phyloP scores from a whole-genome alignment of 2,329 filamentous ascomycete species.

The Saccharata proteae region DNA sequence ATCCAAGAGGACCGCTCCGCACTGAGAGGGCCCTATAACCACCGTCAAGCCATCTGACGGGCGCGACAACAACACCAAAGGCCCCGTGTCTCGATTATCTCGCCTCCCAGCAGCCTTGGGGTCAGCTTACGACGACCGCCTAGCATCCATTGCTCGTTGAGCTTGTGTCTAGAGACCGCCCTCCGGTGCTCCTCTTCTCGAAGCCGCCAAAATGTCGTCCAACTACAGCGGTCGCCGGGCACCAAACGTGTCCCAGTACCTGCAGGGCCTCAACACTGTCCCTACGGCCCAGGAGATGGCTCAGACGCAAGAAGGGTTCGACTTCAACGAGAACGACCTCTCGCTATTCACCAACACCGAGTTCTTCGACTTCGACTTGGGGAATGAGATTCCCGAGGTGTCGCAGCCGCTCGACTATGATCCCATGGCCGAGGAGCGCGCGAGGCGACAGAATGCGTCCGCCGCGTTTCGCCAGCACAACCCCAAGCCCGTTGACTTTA shows the following conservation, averaged over 20 bases:
- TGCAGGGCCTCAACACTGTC: conserved; percentile 70
- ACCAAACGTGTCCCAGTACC: conserved; percentile 81
- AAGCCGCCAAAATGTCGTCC: conserved; percentile 45
- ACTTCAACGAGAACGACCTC: conserved; percentile 32
- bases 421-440: conserved; percentile 15
- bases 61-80: too few relatives aligned
- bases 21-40: too few relatives aligned
- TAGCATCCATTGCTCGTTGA: too few relatives aligned
- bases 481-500: conserved; percentile 20
- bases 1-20: too few relatives aligned
- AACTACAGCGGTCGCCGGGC: conserved; percentile 64
- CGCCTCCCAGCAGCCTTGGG: too few relatives aligned
- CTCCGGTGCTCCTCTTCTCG: not conserved
- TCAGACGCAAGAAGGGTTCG: conserved; percentile 25
- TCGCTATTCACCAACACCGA: conserved; percentile 45
- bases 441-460: conserved; percentile 10
- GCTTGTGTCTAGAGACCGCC: too few relatives aligned
- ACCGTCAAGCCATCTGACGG: too few relatives aligned
- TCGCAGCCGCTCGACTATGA: conserved; percentile 16
- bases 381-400: conserved; percentile 12
- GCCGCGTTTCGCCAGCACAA: conserved; percentile 5
- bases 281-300: conserved; percentile 28
- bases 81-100: too few relatives aligned
- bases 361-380: conserved; percentile 55
- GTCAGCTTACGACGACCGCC: too few relatives aligned